A percentile compares a stretch with the other conserved stretches of the same genome.
Conservation (phyloP, 768 basidiomycete genomes). For the Daedalea quercina region DNA sequence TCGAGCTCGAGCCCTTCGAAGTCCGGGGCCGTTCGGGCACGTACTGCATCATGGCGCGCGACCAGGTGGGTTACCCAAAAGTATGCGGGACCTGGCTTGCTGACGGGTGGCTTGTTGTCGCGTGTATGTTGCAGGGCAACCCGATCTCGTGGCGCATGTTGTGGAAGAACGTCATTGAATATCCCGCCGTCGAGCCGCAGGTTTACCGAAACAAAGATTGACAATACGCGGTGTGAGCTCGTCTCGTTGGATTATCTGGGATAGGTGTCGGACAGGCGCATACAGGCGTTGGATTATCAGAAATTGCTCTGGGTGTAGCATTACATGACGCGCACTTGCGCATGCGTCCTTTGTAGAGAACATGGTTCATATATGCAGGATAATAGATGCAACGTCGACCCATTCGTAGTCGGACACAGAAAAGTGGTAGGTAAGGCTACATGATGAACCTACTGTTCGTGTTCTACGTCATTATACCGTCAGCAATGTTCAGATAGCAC, state of each 20-base stretch:
- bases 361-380: no score
- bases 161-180: slow-evolving; percentile 59
- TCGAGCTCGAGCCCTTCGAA: slow-evolving; percentile 58
- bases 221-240: no score
- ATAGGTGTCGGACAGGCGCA: no score
- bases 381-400: no score
- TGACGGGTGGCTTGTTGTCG: background rate
- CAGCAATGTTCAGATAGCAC: background rate
- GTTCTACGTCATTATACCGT: slow-evolving; percentile 7
- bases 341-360: background rate
- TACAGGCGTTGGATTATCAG: no score
- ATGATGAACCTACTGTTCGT: slow-evolving; percentile 17
- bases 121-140: slow-evolving; percentile 45
- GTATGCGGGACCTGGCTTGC: no score
- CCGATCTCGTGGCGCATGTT: slow-evolving; percentile 74
- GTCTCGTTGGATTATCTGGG: no score
- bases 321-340: background rate
- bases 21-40: slow-evolving; percentile 44
- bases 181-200: slow-evolving; percentile 47
- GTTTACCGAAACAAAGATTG: slow-evolving; percentile 31
- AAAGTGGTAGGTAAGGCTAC: background rate
- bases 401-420: no score
- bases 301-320: background rate
- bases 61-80: slow-evolving; percentile 60
- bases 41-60: slow-evolving; percentile 66